Percentiles rank a stretch among this genome's conserved stretches.
Conservation (phyloP, 192 early-diverging fungal species). For the Coemansia interrupta region DNA sequence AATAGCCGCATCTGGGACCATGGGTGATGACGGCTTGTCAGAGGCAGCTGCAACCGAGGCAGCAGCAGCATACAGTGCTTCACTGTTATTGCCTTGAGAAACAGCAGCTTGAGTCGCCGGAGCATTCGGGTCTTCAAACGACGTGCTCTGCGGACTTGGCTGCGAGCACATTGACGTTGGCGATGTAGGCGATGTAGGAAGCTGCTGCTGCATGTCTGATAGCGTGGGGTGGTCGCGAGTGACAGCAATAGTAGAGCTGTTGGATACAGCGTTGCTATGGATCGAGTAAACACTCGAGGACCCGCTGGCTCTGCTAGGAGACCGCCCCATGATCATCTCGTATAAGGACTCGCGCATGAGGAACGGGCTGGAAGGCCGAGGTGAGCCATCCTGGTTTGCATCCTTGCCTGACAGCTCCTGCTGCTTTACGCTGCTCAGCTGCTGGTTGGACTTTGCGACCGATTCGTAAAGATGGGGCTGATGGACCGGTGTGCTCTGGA, state of each 20-base stretch:
- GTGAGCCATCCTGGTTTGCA: background rate
- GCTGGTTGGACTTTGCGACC: background rate
- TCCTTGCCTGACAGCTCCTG: slow-evolving; percentile 16
- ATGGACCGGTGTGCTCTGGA: slow-evolving; percentile 6
- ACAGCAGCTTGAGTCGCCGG: slow-evolving; percentile 14
- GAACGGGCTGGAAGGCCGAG: slow-evolving; percentile 33
- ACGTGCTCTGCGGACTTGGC: slow-evolving; percentile 43
- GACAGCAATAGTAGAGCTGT: slow-evolving; percentile 33
- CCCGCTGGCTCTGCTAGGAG: slow-evolving; percentile 32
- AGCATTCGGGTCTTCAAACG: slow-evolving; percentile 36
- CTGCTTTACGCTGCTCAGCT: slow-evolving; percentile 15
- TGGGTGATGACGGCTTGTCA: background rate
- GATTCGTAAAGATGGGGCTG: slow-evolving; percentile 13
- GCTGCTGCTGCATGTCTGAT: slow-evolving; percentile 6
- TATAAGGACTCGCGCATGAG: slow-evolving; percentile 47
- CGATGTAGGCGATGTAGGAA: slow-evolving; percentile 30
- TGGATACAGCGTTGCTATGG: slow-evolving; percentile 37
- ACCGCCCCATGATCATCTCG: slow-evolving; percentile 52
- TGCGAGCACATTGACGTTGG: slow-evolving; percentile 18
- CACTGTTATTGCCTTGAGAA: background rate
- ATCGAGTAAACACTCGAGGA: slow-evolving; percentile 22
- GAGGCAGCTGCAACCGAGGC: background rate
- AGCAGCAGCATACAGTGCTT: background rate
- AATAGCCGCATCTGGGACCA: background rate
- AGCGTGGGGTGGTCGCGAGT: slow-evolving; percentile 23